Evolutionary conservation across 371 early-diverging fungal genomes (phyloP).

Genomic region (Catenaria anguillulae): DNA sequence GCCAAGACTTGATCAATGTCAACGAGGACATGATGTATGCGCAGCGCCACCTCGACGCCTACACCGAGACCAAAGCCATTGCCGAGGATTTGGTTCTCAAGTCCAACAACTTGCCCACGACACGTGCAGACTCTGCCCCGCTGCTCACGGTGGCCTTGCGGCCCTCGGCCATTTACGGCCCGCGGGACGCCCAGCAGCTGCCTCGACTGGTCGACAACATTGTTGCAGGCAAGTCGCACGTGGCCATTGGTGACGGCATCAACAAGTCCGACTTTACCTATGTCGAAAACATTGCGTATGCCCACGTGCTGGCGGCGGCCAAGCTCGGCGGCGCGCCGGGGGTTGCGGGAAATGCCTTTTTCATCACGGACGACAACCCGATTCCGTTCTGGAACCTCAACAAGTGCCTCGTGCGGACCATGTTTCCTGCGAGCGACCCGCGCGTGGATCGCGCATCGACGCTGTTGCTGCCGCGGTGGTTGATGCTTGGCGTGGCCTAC

Average conservation of each 20-base stretch:
- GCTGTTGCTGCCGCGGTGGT: background rate
- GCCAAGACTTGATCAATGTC: slow-evolving; percentile 55
- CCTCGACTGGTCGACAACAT: slow-evolving; percentile 60
- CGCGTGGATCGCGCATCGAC: background rate
- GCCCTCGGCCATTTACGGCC: slow-evolving; percentile 87
- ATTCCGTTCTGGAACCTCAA: slow-evolving; percentile 83
- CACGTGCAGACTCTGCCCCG: slow-evolving; percentile 19
- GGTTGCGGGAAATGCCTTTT: slow-evolving; percentile 50
- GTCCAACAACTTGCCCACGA: slow-evolving; percentile 34
- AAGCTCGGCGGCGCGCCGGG: slow-evolving; percentile 27
- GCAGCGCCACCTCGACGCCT: slow-evolving; percentile 61
- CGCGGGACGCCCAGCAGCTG: slow-evolving; percentile 71
- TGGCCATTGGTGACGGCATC: slow-evolving; percentile 57
- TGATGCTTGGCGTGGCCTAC: background rate
- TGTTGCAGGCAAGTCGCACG: slow-evolving; percentile 35
- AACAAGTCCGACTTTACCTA: slow-evolving; percentile 88
- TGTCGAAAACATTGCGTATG: slow-evolving; percentile 82
- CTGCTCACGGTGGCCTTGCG: slow-evolving; percentile 65
- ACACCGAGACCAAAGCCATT: slow-evolving; percentile 77
- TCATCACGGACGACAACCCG: slow-evolving; percentile 83
- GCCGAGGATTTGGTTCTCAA: slow-evolving; percentile 73
- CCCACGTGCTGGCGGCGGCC: slow-evolving; percentile 75
- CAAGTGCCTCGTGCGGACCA: background rate
- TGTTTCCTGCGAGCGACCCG: slow-evolving; percentile 7
- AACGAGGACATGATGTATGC: slow-evolving; percentile 66